Base-by-base conservation (phyloP, 805 yeast species). In the Starmerella apis region DNA sequence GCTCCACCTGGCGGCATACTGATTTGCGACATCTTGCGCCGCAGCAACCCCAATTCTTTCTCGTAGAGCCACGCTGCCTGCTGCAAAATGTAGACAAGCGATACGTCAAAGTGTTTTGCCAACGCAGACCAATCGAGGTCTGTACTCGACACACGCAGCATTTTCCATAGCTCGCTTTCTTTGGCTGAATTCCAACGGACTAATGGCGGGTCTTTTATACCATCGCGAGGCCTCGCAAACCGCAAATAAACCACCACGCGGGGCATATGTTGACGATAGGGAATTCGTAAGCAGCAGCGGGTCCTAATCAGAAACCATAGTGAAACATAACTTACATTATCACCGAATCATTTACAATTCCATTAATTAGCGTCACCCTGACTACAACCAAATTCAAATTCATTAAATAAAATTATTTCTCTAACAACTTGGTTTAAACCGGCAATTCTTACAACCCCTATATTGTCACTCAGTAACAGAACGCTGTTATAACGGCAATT, bases 11-110 rank as follows among this genome's bases (percentile, higher is more conserved):
- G 31, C 38, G 28, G 44, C 27, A 16, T 3, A 28, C 20, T 44
- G 22, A 59, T 56, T 20, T 50, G 56, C 35, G 56, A 52, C 67
- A 69, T 67, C 30, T 63, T 62, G 6, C 59, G 62, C 22, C 65
- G 57, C 18, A 68, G 61, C 31, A 61, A 61, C 32, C 62, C 61
- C 42, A 69, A 59, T 51, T 69, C 71, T 41, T 63, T 66, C 50
- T 68, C 70, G 47, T 69, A 69, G 3, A 69, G 60, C 71, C 72
- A 68, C 2, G 69, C 68, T 1, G 71, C 70, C 51, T 69, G 72
- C 55, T 69, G 72, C 11, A 68, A 58, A 13, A 68, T 58, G 48
- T 65, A 68, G 20, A 66, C 61, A 5, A 61, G 59, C 11, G 68
- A 56, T 2, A 70, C 74, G 14, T 64, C 59, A 50, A 72, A 66